Percentiles rank a stretch among this genome's conserved stretches.
These are phyloP conservation scores for Basidiobolus meristosporus DNA, from an alignment of 371 early-diverging fungal species.

Conservation along the genomic window DNA sequence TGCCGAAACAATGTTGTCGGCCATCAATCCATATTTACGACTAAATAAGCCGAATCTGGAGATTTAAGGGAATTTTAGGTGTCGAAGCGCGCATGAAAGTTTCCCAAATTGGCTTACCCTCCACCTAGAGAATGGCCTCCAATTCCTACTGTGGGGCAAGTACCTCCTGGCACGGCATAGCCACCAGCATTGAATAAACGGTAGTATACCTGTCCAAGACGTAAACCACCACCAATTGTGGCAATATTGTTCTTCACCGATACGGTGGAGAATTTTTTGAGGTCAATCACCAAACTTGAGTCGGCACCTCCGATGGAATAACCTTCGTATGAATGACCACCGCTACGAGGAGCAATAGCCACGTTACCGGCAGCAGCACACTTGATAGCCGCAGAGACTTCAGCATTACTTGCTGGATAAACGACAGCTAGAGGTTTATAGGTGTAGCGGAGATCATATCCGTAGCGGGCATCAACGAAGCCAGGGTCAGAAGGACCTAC, in stretches of 20 bases:
- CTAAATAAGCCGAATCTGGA: slow-evolving; percentile 18
- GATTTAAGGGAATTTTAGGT: no score
- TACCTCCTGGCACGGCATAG: slow-evolving; percentile 11
- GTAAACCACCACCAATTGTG: slow-evolving; percentile 11
- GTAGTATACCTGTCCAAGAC: slow-evolving; percentile 11
- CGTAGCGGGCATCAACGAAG: no score
- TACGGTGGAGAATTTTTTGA: slow-evolving; percentile 7
- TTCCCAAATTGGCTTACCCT: no score
- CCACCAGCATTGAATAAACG: slow-evolving; percentile 11
- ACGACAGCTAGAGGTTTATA: neutral
- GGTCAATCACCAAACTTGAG: slow-evolving; percentile 12
- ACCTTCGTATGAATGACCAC: slow-evolving; percentile 25
- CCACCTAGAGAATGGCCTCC: slow-evolving; percentile 16
- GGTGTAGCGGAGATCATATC: no score
- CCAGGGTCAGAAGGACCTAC: no score
- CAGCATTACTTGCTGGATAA: neutral
- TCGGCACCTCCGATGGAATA: slow-evolving; percentile 11
- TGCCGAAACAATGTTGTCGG: slow-evolving; percentile 22
- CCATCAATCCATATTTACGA: slow-evolving; percentile 15
- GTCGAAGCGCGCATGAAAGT: no score
- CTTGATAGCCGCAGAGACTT: slow-evolving; percentile 13
- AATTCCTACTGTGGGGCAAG: slow-evolving; percentile 15
- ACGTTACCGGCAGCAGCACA: slow-evolving; percentile 8
- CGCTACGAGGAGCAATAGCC: slow-evolving; percentile 11
- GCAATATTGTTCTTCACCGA: slow-evolving; percentile 4